Base-by-base conservation (phyloP, 2,329 filamentous ascomycete genomes). In the Coniochaeta sp. region DNA sequence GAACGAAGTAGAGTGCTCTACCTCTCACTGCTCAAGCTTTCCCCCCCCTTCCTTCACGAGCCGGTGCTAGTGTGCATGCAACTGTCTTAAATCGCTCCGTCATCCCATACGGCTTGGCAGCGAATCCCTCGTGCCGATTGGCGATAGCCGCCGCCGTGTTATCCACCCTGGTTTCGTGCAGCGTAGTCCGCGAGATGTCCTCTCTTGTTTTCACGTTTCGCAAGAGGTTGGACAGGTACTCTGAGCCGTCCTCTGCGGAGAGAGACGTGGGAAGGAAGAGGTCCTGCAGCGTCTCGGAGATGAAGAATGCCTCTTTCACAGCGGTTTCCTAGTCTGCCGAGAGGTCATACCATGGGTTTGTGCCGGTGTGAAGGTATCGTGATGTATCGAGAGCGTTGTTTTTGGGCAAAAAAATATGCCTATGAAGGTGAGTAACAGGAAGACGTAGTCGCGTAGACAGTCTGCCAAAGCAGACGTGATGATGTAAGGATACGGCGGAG, bases 241-340 rank as follows among this genome's bases (percentile, higher is more conserved):
- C 38, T 24, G 50, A 58, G 57, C 52, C 57, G 17, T 58, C 57
- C 17, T 58, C 57, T 3, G 50, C 57, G 11, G 57, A 40, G 16
- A 58, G 6, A 14, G 26, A 34, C 1, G 57, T 58, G 26, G 57
- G 57, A 1, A 58, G 40, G 40, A 58, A 58, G 26, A n/a, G 17
- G 12, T 58, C 57, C 40, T 26, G 57, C 57, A 58, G 38, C 24
- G 38, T 47, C 31, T 58, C 40, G 17, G 7, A 17, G n/a, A 38
- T 33, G 38, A 43, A 44, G 26, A 50, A 26, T 7, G 38, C 19
- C n/a, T 58, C 57, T 36, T 58, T 50, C 5, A 58, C 6, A 2
- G 38, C 38, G 12, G 38, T 44, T 11, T 17, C 6, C 40, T 34
- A 24, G 57, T 58, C 57, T 16, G 19, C 16, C 6, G 57, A 40